Evolutionary conservation across 495 filamentous ascomycete species (phyloP).

Genomic region (Hypoxylon subgilvum): DNA sequence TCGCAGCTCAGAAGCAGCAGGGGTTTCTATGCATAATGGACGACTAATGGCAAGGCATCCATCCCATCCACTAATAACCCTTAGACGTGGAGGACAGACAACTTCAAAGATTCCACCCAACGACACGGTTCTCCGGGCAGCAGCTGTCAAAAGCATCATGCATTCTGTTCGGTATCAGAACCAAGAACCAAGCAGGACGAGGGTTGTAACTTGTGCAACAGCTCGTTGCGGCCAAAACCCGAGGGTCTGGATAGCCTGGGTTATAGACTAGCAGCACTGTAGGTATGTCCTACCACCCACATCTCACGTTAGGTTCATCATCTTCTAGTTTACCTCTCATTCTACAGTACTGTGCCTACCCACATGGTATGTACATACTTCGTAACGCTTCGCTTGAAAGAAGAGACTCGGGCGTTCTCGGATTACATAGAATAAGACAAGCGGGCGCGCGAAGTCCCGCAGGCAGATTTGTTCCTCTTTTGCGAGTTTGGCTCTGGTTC

Average conservation of each 20-base stretch:
- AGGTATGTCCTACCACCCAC: too few relatives aligned
- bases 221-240: conserved; percentile 14
- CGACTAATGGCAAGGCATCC: conserved; percentile 17
- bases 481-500: conserved; percentile 7
- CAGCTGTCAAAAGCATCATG: conserved; percentile 10
- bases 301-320: too few relatives aligned
- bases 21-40: conserved; percentile 30
- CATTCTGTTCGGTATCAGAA: conserved; percentile 18
- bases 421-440: conserved; percentile 13
- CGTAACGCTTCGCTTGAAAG: too few relatives aligned
- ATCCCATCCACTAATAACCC: conserved; percentile 10
- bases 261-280: conserved; percentile 8
- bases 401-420: conserved; percentile 18
- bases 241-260: conserved; percentile 28
- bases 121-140: conserved; percentile 17
- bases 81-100: conserved; percentile 14
- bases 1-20: conserved; percentile 20
- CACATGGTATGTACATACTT: not conserved
- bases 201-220: conserved; percentile 19
- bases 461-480: conserved; percentile 16
- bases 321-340: too few relatives aligned
- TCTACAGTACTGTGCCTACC: too few relatives aligned
- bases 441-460: conserved; percentile 7
- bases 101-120: conserved; percentile 22
- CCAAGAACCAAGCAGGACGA: conserved; percentile 5